Conservation (phyloP, 148 eudicot genomes). For the Vaccinium macrocarpon region DNA sequence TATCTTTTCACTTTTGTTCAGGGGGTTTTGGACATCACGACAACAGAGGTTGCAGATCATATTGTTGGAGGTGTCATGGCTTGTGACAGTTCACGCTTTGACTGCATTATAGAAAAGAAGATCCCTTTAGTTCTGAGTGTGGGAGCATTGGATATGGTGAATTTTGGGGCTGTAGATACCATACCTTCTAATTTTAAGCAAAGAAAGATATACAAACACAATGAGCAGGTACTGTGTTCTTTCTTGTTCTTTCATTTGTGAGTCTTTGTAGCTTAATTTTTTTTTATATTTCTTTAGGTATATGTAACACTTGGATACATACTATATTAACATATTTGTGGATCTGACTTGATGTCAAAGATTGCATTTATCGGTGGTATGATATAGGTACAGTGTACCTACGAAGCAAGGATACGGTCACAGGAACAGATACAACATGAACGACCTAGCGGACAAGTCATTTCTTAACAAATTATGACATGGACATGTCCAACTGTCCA, state of each 20-base stretch:
- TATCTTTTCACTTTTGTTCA: constrained; percentile 20
- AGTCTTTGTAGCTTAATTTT: neutral
- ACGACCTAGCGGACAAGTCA: neutral
- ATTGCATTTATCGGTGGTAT: neutral
- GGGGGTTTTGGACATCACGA: constrained; percentile 98
- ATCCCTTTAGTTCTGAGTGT: constrained; percentile 86
- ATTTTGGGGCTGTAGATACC: constrained; percentile 71
- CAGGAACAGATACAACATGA: neutral
- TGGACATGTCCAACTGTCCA: neutral
- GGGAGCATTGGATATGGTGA: constrained; percentile 98
- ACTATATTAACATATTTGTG: neutral
- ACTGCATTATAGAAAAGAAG: constrained; percentile 67
- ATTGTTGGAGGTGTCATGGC: constrained; percentile 97
- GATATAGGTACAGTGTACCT: neutral
- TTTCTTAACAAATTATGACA: neutral
- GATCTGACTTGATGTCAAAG: neutral
- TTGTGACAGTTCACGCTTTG: constrained; percentile 86
- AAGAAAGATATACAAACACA: constrained; percentile 74
- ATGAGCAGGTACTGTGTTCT: constrained; percentile 59
- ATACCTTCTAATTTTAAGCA: constrained; percentile 69
- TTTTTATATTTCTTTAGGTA: neutral
- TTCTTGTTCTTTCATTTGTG: neutral
- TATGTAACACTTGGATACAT: neutral
- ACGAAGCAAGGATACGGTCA: no score
- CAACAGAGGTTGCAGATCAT: constrained; percentile 96